Base-by-base conservation (phyloP, 2,329 filamentous ascomycete species). In the Cladosporium sp. region DNA sequence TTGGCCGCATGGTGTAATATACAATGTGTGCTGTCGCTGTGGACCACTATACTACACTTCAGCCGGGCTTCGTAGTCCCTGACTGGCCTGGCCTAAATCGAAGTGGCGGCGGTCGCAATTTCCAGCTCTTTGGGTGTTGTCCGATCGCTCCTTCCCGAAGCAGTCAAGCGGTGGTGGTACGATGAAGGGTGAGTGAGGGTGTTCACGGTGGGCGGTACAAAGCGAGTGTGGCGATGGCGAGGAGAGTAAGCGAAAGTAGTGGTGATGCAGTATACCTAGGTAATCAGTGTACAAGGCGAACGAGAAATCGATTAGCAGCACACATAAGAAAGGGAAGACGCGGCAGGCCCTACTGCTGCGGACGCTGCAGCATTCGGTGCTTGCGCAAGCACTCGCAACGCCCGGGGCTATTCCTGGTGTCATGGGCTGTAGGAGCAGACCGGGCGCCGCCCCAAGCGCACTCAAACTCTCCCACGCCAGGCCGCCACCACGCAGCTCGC, bases 1-100 rank as follows among this genome's bases (percentile, higher is more conserved):
- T 40, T 34, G 55, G 55, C 42, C 55, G 55, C 55, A 58, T 58
- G 54, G 42, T 19, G 43, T 38, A 12, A 30, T 47, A 47, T 47
- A 47, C 30, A 34, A 34, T 34, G 9, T 34, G 30, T 34, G 2
- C 30, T 28, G 50, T 39, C 39, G 19, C 34, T 22, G 36, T 52
- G 36, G 19, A 19, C 15, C 38, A 42, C 28, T 37, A 38, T 25
- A 25, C 25, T 25, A 25, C 25, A 25, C 39, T 47, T 28, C 30
- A 36, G 39, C 14, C 14, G 17, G 20, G 40, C 40, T 43, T 43
- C 11, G 20, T 8, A n/a, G 42, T 15, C 42, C 42, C 30, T 34
- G 30, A 14, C 42, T 45, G 42, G 20, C 3, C 42, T 49, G 20
- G 20, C 15, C 22, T 49, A 49, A 34, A 47, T n/a, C 22, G 52